Evolutionary conservation across 352 stramenopile genomes (phyloP).

Genomic region (Thalassiosira hispida): DNA sequence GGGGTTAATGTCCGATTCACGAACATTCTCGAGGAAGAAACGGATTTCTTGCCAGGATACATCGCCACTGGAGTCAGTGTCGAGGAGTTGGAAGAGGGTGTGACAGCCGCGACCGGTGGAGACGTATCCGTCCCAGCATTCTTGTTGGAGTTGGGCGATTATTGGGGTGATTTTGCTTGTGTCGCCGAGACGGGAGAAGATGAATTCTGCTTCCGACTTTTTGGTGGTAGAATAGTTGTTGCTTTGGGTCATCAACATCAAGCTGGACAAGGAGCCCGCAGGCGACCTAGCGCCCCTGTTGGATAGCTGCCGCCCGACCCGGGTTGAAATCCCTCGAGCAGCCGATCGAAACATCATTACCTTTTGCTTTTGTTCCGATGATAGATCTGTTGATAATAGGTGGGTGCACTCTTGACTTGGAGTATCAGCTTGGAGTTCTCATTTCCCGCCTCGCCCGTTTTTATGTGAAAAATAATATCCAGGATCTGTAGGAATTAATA

Average conservation of each 20-base stretch:
- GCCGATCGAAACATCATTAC: not conserved
- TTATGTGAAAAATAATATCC: too few species aligned
- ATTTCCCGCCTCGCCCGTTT: too few species aligned
- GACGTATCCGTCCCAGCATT: constrained; percentile 58
- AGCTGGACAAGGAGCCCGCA: not conserved
- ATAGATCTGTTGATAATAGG: too few species aligned
- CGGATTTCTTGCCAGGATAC: constrained; percentile 49
- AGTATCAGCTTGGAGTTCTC: too few species aligned
- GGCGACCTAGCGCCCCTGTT: not conserved
- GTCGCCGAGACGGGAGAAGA: constrained; percentile 35
- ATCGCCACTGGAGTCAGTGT: constrained; percentile 38
- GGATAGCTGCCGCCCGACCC: not conserved
- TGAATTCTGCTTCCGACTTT: constrained; percentile 34
- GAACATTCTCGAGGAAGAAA: constrained; percentile 56
- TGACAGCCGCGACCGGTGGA: constrained; percentile 43
- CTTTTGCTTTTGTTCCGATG: too few species aligned
- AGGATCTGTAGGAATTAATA: too few species aligned
- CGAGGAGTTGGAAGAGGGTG: constrained; percentile 53
- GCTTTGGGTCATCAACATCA: too few species aligned
- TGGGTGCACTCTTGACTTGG: too few species aligned
- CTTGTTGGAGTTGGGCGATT: constrained; percentile 48
- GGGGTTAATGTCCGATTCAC: constrained; percentile 34
- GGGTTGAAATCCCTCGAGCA: not conserved
- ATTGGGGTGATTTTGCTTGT: constrained; percentile 36
- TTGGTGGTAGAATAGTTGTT: constrained; percentile 9